A percentile compares a stretch with the other conserved stretches of the same genome.
These are phyloP conservation scores for Calonectria honghensis DNA, from an alignment of 2,329 filamentous ascomycete species.

Conservation along the genomic window DNA sequence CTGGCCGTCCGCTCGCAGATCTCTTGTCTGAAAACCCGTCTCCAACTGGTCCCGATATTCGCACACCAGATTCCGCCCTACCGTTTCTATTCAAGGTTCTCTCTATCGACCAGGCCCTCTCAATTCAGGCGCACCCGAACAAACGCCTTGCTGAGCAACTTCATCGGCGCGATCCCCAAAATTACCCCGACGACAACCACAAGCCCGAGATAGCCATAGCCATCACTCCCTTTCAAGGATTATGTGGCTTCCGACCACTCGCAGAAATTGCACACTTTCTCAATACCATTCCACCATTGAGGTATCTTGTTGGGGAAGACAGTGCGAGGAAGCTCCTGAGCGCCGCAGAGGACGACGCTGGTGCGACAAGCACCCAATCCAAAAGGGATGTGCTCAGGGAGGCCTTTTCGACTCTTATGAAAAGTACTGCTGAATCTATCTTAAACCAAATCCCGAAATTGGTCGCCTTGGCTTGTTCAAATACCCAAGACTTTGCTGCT, in stretches of 20 bases:
- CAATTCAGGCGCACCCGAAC: constrained; percentile 97
- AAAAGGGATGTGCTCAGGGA: constrained; percentile 88
- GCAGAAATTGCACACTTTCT: constrained; percentile 92
- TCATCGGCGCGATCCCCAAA: constrained; percentile 89
- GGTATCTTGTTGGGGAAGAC: constrained; percentile 79
- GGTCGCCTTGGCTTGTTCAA: constrained; percentile 80
- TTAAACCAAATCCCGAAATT: constrained; percentile 79
- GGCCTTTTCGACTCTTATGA: constrained; percentile 88
- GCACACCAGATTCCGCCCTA: constrained; percentile 84
- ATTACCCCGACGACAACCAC: constrained; percentile 99
- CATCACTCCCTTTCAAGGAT: constrained; percentile 94
- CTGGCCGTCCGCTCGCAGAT: constrained; percentile 89
- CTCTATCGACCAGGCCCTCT: constrained; percentile 95
- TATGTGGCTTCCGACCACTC: constrained; percentile 96
- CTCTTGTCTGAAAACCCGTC: constrained; percentile 90
- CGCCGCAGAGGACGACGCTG: constrained; percentile 66
- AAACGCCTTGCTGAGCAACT: constrained; percentile 92
- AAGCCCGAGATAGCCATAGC: constrained; percentile 99
- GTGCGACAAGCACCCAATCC: constrained; percentile 62
- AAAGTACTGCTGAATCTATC: constrained; percentile 77
- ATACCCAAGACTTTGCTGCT: constrained; percentile 82
- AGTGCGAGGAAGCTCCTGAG: constrained; percentile 74
- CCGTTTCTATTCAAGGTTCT: constrained; percentile 99
- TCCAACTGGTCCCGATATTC: constrained; percentile 84
- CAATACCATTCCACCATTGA: constrained; percentile 72